A percentile compares a stretch with the other conserved stretches of the same genome.
These are phyloP conservation scores for Pyrenophora graminea DNA, from an alignment of 2,329 filamentous ascomycete genomes.

Conservation along the genomic window DNA sequence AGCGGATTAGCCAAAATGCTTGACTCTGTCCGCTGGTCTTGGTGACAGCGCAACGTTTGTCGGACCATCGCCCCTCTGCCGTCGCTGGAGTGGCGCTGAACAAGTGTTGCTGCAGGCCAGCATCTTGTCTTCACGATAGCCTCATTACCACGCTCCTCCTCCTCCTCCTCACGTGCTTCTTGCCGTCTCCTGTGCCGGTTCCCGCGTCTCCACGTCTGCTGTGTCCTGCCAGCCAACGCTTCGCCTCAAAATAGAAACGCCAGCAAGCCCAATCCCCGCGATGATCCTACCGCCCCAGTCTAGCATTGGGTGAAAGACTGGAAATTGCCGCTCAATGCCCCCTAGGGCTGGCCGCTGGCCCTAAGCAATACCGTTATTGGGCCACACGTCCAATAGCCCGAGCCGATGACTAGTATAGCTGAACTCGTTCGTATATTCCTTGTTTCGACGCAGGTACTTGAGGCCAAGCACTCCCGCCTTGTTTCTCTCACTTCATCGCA, in stretches of 20 bases:
- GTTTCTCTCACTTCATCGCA: slow-evolving; percentile 26
- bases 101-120: neutral
- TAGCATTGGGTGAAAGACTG: slow-evolving; percentile 28
- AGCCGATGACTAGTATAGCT: slow-evolving; percentile 21
- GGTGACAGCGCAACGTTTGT: slow-evolving; percentile 11
- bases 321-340: slow-evolving; percentile 33
- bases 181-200: slow-evolving; percentile 8
- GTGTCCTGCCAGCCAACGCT: slow-evolving; percentile 21
- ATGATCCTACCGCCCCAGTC: slow-evolving; percentile 25
- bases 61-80: no score
- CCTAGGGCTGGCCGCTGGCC: slow-evolving; percentile 12
- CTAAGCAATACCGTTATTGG: slow-evolving; percentile 21
- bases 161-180: no score
- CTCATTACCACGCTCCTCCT: neutral
- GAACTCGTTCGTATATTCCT: slow-evolving; percentile 12
- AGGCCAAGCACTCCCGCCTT: slow-evolving; percentile 20
- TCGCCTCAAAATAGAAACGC: slow-evolving; percentile 33
- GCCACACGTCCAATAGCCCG: slow-evolving; percentile 4
- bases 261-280: slow-evolving; percentile 23
- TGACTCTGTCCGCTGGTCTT: slow-evolving; percentile 6
- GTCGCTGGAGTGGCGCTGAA: neutral
- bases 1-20: slow-evolving; percentile 26
- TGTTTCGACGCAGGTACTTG: slow-evolving; percentile 24
- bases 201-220: slow-evolving; percentile 1
- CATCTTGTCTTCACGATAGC: neutral